phyloP scores from a whole-genome alignment of 2,329 filamentous ascomycete species.

The Cercospora zeina region DNA sequence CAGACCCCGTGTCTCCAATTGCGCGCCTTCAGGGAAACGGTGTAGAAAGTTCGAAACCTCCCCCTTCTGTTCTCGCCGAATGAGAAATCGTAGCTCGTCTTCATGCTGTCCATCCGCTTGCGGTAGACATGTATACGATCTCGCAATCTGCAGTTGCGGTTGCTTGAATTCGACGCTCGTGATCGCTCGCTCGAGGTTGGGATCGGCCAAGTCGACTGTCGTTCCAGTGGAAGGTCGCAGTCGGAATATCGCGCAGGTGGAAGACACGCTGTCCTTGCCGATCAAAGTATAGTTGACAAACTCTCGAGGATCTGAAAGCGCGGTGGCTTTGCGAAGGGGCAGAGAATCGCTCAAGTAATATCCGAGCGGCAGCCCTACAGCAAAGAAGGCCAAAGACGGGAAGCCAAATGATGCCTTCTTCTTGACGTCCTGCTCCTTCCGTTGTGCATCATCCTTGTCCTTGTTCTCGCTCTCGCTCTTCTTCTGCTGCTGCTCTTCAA shows the following conservation, averaged over 20 bases:
- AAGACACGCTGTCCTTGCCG: slow-evolving; percentile 62
- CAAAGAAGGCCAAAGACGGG: slow-evolving; percentile 30
- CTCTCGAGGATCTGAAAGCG: slow-evolving; percentile 19
- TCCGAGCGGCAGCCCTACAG: slow-evolving; percentile 29
- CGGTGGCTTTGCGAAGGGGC: slow-evolving; percentile 7
- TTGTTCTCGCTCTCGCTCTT: slow-evolving; percentile 1
- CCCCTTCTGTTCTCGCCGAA: slow-evolving; percentile 74
- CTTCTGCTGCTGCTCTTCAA: slow-evolving; percentile 6
- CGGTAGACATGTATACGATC: slow-evolving; percentile 88
- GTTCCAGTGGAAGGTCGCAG: slow-evolving; percentile 48
- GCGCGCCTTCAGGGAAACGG: slow-evolving; percentile 58
- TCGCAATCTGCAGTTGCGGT: slow-evolving; percentile 85
- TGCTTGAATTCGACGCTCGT: slow-evolving; percentile 95
- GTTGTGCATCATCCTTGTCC: slow-evolving; percentile 13
- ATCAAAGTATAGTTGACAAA: slow-evolving; percentile 60
- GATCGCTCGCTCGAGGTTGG: slow-evolving; percentile 55
- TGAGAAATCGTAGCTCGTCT: slow-evolving; percentile 65
- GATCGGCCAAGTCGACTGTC: slow-evolving; percentile 27
- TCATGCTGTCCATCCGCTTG: slow-evolving; percentile 43
- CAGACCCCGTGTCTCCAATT: slow-evolving; percentile 76
- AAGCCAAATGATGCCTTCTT: slow-evolving; percentile 17
- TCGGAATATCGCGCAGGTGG: slow-evolving; percentile 68
- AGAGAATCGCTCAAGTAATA: slow-evolving; percentile 26
- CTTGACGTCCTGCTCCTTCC: slow-evolving; percentile 6
- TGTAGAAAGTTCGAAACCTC: slow-evolving; percentile 85